Base-by-base conservation (phyloP, 148 eudicot species). In the Rhododendron molle region DNA sequence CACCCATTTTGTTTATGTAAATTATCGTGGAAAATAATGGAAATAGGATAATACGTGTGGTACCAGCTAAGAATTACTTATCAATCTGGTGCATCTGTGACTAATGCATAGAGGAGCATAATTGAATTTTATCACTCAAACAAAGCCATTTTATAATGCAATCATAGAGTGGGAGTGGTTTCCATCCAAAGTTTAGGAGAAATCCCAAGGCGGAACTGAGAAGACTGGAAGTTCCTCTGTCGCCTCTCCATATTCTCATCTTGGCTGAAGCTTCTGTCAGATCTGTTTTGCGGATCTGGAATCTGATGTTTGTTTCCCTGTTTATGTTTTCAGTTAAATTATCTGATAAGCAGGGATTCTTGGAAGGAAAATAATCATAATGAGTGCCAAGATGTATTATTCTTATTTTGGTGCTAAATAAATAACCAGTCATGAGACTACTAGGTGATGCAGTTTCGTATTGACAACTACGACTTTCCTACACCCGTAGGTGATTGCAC, bases 71-170 rank as follows among this genome's bases (percentile, higher is more conserved):
- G 38, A 82, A 16, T 10, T 46, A 26, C 38, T 83, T 7, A 67
- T 28, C 16, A 28, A 28, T 83, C 40, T 80, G 43, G 44, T 80
- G 62, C 62, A 30, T 52, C 67, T 1, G 67, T 18, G 76, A 82
- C 76, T 10, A 82, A 82, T 40, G 50, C n/a, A 26, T 44, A 8
- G 40, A 52, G 43, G 83, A 82, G 84, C 77, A 34, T 28, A 69
- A 83, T 69, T 47, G 65, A 83, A 38, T 83, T 71, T 32, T 12
- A 18, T 83, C 72, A 44, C 56, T 15, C 77, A 65, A 67, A 43
- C 62, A 44, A 30, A 16, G 20, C 76, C 7, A 43, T 82, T 81
- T 82, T 3, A 40, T 65, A 38, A 65, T 20, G 73, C 9, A 23
- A 15, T 26, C 38, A 28, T 49, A 15, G 82, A 7, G 81, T 78